A percentile compares a stretch with the other conserved stretches of the same genome.
Evolutionary conservation across 2,329 filamentous ascomycete genomes (phyloP).

Genomic region (Beauveria brongniartii): DNA sequence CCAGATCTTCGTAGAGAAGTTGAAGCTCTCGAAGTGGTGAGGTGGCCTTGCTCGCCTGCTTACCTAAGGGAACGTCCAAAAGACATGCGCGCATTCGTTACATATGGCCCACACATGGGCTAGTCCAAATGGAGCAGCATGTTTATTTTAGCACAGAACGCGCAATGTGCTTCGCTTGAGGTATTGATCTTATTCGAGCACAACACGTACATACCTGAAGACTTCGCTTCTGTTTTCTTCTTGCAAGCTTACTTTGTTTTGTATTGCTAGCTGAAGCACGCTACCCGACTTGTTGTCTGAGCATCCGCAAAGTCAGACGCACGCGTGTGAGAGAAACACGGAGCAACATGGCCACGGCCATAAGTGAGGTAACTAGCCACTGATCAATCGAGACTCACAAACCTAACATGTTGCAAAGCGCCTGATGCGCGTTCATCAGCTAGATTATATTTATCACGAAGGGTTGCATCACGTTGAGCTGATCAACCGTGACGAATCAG

Average conservation of each 20-base stretch:
- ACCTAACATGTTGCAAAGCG: slow-evolving; percentile 27
- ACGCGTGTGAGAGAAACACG: not conserved
- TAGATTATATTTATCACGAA: slow-evolving; percentile 65
- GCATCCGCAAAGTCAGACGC: not conserved
- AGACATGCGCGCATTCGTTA: not conserved
- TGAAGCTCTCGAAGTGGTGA: slow-evolving; percentile 2
- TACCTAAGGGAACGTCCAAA: not conserved
- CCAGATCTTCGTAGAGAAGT: not conserved
- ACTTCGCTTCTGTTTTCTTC: not conserved
- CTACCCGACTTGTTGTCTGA: not conserved
- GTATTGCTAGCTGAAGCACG: not conserved
- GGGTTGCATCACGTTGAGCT: slow-evolving; percentile 56
- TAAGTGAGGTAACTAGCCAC: not conserved
- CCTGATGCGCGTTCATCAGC: slow-evolving; percentile 38
- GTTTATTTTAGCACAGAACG: slow-evolving; percentile 2
- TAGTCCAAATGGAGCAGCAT: slow-evolving; percentile 2
- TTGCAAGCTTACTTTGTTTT: not conserved
- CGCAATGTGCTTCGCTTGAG: slow-evolving; percentile 12
- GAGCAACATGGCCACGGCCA: slow-evolving; percentile 11
- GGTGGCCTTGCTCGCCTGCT: slow-evolving; percentile 9
- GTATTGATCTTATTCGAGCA: slow-evolving; percentile 1
- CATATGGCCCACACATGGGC: not conserved
- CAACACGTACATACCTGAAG: not conserved
- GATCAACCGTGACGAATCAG: slow-evolving; percentile 66
- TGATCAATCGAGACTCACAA: not conserved